Evolutionary conservation across 1,284 basidiomycete genomes (phyloP), one percentile per base, ranked within the genome.

Genomic region (Kalmanozyma brasiliensis): DNA sequence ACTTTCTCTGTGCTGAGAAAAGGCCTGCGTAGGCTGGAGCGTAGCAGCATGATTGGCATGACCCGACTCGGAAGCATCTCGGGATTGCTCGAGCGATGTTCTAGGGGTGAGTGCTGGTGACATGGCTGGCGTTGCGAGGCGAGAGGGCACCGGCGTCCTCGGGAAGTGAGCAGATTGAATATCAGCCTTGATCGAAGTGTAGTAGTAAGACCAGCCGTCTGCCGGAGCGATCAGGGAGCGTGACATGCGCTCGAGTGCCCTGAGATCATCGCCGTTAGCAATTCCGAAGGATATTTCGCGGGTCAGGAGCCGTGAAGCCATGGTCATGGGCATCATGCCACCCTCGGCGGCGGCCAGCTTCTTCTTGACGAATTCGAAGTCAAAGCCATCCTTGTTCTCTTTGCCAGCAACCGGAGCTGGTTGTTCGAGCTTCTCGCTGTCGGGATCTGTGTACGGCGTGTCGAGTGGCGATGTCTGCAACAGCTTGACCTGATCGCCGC

Each of bases 271-370:
- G 0, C 90, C 90, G 11, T 32, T 59, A 66, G 89, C 89, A 2
- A 89, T 85, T 2, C 85, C 85, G 74, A 87, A 91, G 19, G 88
- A 85, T 24, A 91, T 78, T 72, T 92, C 90, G 26, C 86, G 85
- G 32, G 83, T 84, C 24, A 91, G 83, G 1, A 91, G 82, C 4
- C 88, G 84, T 0, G 85, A 84, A 0, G 87, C 84, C 6, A 86
- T 85, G 6, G 86, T 85, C 1, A 91, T 83, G 0, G 86, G 85
- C 16, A 86, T 81, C 1, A 91, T 82, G 3, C 83, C 85, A 1
- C 82, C 84, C 76, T 91, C 90, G 11, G 87, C 85, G 56, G 85
- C 83, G 14, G 82, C 79, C 0, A 88, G 84, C 2, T 59, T 59
- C 44, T 64, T 55, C 8, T 55, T 51, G 40, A 75, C 65, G 8